Conservation (phyloP, 2,329 filamentous ascomycete species). For the Aspergillus flavus region DNA sequence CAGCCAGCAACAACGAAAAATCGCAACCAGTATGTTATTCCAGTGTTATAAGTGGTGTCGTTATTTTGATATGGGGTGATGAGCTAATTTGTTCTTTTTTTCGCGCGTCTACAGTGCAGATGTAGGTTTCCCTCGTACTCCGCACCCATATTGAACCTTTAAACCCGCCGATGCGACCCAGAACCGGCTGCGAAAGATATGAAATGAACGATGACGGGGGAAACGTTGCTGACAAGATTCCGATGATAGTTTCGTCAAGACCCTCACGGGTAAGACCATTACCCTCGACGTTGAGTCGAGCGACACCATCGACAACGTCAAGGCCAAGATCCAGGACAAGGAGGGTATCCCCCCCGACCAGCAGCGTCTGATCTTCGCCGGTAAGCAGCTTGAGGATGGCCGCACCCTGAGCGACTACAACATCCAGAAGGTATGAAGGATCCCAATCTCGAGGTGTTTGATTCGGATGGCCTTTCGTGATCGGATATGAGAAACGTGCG, state of each 20-base stretch:
- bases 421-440: constrained; percentile 85
- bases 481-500: constrained; percentile 8
- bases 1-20: constrained; percentile 48
- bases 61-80: constrained; percentile 17
- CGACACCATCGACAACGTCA: constrained; percentile 99
- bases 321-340: constrained; percentile 99
- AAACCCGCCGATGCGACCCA: constrained; percentile 16
- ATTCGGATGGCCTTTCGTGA: constrained; percentile 11
- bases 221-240: constrained; percentile 27
- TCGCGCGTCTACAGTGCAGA: constrained; percentile 70
- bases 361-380: constrained; percentile 97
- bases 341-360: constrained; percentile 98
- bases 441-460: constrained; percentile 9
- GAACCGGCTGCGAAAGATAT: constrained; percentile 13
- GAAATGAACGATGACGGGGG: constrained; percentile 2
- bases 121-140: constrained; percentile 62
- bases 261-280: constrained; percentile 99
- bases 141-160: constrained; percentile 29
- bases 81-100: constrained; percentile 52
- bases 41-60: constrained; percentile 7
- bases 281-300: constrained; percentile 99
- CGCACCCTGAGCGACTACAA: constrained; percentile 97
- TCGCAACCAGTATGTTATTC: constrained; percentile 47
- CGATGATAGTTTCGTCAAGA: constrained; percentile 91
- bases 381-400: constrained; percentile 99